Evolutionary conservation across 2,329 filamentous ascomycete genomes (phyloP).

Genomic region (Talaromyces piceae): DNA sequence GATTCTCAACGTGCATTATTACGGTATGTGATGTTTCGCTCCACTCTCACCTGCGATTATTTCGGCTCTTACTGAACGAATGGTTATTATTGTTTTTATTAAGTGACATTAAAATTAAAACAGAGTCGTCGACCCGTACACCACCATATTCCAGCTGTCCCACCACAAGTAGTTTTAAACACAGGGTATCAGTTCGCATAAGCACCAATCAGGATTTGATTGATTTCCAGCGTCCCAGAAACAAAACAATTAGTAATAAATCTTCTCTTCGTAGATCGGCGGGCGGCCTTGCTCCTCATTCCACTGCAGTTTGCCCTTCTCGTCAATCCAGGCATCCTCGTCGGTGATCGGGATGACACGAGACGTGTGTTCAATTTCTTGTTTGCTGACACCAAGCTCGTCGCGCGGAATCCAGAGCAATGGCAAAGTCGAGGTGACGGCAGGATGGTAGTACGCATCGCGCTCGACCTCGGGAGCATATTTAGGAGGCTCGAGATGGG

Average conservation of each 20-base stretch:
- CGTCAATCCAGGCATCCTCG: constrained; percentile 62
- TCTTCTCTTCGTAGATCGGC: constrained; percentile 53
- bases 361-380: constrained; percentile 67
- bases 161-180: neutral
- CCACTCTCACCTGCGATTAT: too few relatives aligned
- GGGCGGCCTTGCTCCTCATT: constrained; percentile 48
- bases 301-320: constrained; percentile 61
- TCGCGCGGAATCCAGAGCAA: constrained; percentile 83
- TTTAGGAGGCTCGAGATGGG: constrained; percentile 45
- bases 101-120: neutral
- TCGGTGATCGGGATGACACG: constrained; percentile 73
- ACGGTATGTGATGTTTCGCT: too few relatives aligned
- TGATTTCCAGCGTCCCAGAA: neutral
- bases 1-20: too few relatives aligned
- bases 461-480: constrained; percentile 57
- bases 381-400: constrained; percentile 62
- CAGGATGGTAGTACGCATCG: constrained; percentile 68
- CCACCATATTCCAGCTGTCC: neutral
- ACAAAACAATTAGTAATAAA: constrained; percentile 39
- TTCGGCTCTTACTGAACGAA: too few relatives aligned
- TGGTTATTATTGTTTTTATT: neutral
- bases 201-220: neutral
- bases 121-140: constrained; percentile 6
- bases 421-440: constrained; percentile 55
- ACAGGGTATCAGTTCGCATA: neutral